Base-by-base conservation (phyloP, 192 early-diverging fungal species). In the Umbelopsis sp. region DNA sequence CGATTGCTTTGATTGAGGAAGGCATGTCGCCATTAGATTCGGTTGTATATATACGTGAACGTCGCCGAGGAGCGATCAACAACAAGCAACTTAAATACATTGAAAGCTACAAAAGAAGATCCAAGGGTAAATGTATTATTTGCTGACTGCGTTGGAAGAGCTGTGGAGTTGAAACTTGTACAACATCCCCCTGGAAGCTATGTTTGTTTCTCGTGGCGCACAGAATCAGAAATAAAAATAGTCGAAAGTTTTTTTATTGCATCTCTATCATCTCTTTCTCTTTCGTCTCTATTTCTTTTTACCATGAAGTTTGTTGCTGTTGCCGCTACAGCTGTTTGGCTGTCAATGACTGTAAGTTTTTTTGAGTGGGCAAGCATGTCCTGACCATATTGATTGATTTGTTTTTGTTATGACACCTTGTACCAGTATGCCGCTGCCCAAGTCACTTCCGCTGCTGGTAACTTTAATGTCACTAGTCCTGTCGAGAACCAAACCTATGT, bases 1-100 rank as follows among this genome's bases (percentile, higher is more conserved):
- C 91, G 1, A 89, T 95, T 74, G 91, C 92, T 9, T 76, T 95
- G 46, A 90, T 95, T 52, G 93, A 95, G 70, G 84, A 87, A 58
- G 93, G 93, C 18, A 89, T 95, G 88, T 73, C 83, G 4, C 84
- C 91, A 23, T 79, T 94, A 41, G 92, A 94, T 70, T 85, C 90
- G 48, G 90, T 95, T 41, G 81, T 81, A 22, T 92, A 82, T 79
- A 87, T 95, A 23, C 81, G 93, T 47, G 80, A 87, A 69, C 71
- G 83, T 20, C 73, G 91, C n/a, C 85, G 92, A 21, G 92, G 92
- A 2, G 92, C 91, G 10, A 84, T 94, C 74, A 95, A 95, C 73
- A 74, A 89, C 8, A 74, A 81, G 20, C 93, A 94, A 73, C 71
- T 92, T 20, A 80, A 81, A 47, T 84, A 90, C 33, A 71, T 92